These are phyloP conservation scores for Fusarium sp. DNA, from an alignment of 2,329 filamentous ascomycete genomes.

Conservation along the genomic window DNA sequence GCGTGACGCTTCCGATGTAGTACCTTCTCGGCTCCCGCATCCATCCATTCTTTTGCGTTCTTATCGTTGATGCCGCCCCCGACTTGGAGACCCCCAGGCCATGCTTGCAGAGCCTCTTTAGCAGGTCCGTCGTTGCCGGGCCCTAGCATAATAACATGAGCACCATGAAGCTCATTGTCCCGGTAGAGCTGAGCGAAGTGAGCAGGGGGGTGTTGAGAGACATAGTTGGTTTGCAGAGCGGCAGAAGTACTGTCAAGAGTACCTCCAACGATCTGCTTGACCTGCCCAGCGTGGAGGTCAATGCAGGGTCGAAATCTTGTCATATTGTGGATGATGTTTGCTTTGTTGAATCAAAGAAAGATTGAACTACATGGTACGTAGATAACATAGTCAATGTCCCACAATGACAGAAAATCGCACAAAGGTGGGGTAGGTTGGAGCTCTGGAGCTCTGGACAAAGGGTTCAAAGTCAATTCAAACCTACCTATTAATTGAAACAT, in stretches of 20 bases:
- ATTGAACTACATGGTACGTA: conserved; percentile 1
- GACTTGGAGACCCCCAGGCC: conserved; percentile 86
- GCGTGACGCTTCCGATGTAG: conserved; percentile 3
- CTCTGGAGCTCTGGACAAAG: neutral
- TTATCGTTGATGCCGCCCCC: conserved; percentile 91
- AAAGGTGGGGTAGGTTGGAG: conserved; percentile 32
- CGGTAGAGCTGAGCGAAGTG: conserved; percentile 87
- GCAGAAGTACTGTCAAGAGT: conserved; percentile 78
- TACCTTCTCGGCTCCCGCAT: conserved; percentile 90
- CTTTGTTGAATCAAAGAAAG: conserved; percentile 8
- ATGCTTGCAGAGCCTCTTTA: conserved; percentile 78
- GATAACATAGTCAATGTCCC: conserved; percentile 3
- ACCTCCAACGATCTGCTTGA: conserved; percentile 98
- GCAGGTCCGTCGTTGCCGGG: conserved; percentile 87
- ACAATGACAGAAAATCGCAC: conserved; percentile 29
- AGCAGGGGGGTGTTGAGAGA: conserved; percentile 83
- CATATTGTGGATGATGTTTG: conserved; percentile 64
- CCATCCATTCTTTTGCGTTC: conserved; percentile 90
- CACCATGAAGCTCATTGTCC: conserved; percentile 78
- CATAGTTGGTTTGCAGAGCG: conserved; percentile 88
- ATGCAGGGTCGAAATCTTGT: conserved; percentile 96
- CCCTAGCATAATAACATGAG: conserved; percentile 97
- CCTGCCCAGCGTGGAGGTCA: conserved; percentile 95
- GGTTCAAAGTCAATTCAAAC: neutral
- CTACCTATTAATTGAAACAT: neutral